Evolutionary conservation across 148 eudicot genomes (phyloP), one percentile per base, ranked within the genome.

Genomic region (Vaccinium myrtillus): DNA sequence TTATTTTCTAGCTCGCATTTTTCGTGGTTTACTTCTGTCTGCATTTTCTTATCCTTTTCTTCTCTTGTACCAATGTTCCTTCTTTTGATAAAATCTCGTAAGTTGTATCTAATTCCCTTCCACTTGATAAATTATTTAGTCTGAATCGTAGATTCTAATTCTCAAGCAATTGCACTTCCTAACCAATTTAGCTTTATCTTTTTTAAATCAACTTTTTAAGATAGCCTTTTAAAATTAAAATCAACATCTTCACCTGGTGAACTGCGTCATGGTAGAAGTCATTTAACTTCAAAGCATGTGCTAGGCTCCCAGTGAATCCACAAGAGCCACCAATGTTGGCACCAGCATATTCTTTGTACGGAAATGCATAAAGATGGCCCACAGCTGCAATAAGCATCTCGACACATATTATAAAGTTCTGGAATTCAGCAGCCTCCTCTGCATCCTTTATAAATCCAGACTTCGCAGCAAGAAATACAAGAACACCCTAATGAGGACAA

Each of bases 191-290:
- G 39, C 39, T 69, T 30, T 25, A 39, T 39, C 74, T 69, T 69
- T 69, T 27, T 27, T 13, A 69, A 69, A 27, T 27, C 39, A 69
- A 25, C 1, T 27, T 12, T 27, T 5, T 30, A 13, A 69, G 43
- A 16, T 69, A 69, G 18, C 39, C 58, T 69, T 30, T 30, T 14
- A 27, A 67, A 2, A 27, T 27, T 12, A 69, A 27, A 69, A 69
- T 13, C 50, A 16, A 73, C 49, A 43, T 15, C 3, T 73, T 16
- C 63, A 94, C 99, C 95, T 97, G 99, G 89, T 97, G 99, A 84
- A 97, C 99, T 2, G 99, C 95, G 86, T 97, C 99, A 79, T 97
- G 98, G 89, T 97, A 97, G 83, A 97, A 95, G 91, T 97, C 99
- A 86, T 93, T 97, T 87, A 97, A 86, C 87, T 88, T 97, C 84